phyloP scores from a whole-genome alignment of 768 basidiomycete genomes.

The Nidularia sp. region DNA sequence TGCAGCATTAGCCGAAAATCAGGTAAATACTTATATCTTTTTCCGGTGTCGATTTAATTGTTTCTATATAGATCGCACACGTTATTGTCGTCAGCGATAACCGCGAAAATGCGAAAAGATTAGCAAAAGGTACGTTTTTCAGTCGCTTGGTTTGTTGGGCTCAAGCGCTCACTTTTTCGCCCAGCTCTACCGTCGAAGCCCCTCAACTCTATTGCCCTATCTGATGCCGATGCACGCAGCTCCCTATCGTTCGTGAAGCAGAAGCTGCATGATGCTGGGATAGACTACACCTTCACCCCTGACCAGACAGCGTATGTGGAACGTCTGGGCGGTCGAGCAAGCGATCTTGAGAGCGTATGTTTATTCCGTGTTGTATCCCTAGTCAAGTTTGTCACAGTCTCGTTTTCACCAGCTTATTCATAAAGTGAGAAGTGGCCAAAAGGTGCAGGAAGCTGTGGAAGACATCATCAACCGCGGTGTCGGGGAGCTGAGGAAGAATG shows the following conservation, averaged over 20 bases:
- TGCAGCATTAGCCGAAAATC: constrained; percentile 74
- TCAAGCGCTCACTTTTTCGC: too few species aligned
- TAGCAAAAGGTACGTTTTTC: constrained; percentile 62
- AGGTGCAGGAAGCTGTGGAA: constrained; percentile 78
- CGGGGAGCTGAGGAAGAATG: constrained; percentile 82
- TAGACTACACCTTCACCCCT: constrained; percentile 47
- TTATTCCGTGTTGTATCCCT: not conserved
- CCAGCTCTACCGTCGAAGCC: constrained; percentile 83
- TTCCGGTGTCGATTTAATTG: not conserved
- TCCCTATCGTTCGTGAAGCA: constrained; percentile 79
- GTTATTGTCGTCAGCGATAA: constrained; percentile 90
- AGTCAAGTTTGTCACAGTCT: not conserved
- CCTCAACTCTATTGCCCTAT: constrained; percentile 70
- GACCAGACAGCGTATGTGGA: constrained; percentile 59
- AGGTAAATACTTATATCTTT: constrained; percentile 36
- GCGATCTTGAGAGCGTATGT: constrained; percentile 80
- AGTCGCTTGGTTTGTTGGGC: too few species aligned
- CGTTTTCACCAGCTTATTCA: constrained; percentile 62
- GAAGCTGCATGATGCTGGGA: constrained; percentile 60
- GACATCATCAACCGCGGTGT: constrained; percentile 82
- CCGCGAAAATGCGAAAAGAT: constrained; percentile 78
- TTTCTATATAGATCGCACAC: constrained; percentile 69
- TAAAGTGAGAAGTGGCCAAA: constrained; percentile 74
- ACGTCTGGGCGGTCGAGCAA: constrained; percentile 85
- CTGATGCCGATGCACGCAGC: constrained; percentile 80